Evolutionary conservation across 75 land plant genomes (phyloP).

Genomic region (Azolla pinnata): DNA sequence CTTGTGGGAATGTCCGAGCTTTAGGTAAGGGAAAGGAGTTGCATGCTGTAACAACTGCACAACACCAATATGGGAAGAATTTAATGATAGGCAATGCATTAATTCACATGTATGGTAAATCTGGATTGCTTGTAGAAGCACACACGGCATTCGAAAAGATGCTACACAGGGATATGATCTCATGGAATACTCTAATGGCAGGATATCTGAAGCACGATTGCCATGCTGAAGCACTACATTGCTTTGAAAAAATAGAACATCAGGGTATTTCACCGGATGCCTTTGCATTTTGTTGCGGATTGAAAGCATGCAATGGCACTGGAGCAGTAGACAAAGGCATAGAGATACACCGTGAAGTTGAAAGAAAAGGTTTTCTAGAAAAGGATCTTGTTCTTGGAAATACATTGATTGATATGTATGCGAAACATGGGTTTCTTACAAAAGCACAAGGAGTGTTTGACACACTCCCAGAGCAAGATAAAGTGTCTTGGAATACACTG

Average conservation of each 20-base stretch:
- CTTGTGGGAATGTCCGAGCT: conserved; percentile 25
- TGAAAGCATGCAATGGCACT: conserved; percentile 34
- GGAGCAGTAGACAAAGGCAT: conserved; percentile 6
- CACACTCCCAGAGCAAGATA: conserved; percentile 17
- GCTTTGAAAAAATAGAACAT: too few species aligned
- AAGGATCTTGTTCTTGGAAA: conserved; percentile 1
- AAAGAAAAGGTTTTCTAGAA: conserved; percentile 4
- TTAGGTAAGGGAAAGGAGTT: conserved; percentile 33
- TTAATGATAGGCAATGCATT: conserved; percentile 39
- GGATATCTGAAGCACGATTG: conserved; percentile 40
- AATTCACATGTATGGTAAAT: conserved; percentile 57
- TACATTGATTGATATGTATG: conserved; percentile 22
- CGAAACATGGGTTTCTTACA: conserved; percentile 4
- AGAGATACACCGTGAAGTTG: conserved; percentile 14
- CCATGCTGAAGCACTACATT: conserved; percentile 25
- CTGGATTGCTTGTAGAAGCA: conserved; percentile 34
- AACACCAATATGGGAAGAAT: conserved; percentile 22
- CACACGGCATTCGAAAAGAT: conserved; percentile 33
- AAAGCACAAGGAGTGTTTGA: conserved; percentile 27
- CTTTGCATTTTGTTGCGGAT: conserved; percentile 34
- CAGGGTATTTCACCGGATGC: conserved; percentile 20
- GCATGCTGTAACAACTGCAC: conserved; percentile 25
- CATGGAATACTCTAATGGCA: conserved; percentile 53
- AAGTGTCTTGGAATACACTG: conserved; percentile 22
- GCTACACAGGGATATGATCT: conserved; percentile 10